Evolutionary conservation across 352 stramenopile species (phyloP), one percentile per base, ranked within the genome.

Genomic region (Phytopythium montanum): DNA sequence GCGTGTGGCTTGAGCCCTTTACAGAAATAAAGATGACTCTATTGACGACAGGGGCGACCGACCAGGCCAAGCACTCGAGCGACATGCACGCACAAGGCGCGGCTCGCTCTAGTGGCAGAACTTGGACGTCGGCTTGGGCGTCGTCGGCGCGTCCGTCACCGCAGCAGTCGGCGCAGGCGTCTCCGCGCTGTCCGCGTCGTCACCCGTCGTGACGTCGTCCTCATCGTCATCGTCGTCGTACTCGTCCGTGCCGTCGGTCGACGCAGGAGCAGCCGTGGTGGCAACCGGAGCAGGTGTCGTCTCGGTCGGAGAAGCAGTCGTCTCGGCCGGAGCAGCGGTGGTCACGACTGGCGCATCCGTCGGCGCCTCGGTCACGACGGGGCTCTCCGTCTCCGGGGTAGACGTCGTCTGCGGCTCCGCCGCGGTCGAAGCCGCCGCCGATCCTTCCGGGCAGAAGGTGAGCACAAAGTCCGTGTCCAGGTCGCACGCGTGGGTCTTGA

Each of bases 401-500:
- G n/a, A n/a, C n/a, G 33, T 59, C 31, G 29, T 59, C 42, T 69
- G 52, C 54, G 69, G 44, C 41, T 59, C 42, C 29, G 61, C 56
- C 5, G 56, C 45, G 5, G 64, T 49, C 26, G 72, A 42, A 28
- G 61, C 59, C 5, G 56, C 38, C 9, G 64, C 54, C 31, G 72
- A 62, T 29, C 72, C 66, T 18, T 58, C 56, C 23, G 83, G 83
- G 49, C 83, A 92, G 66, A 90, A 92, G 16, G 79, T 89, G 28
- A 92, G 56, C 8, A 69, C 65, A 31, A 90, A 87, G 64, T 92
- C 64, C 39, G 83, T 90, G 64, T 68, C 59, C 19, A 81, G 59
- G 1, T 66, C 60, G 52, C 83, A 92, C 46, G 73, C 81, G 66
- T 90, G 80, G 9, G 79, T 90, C 79, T 92, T 92, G 39, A 55